Base-by-base conservation (phyloP, 73 alveolate genomes). In the Paramecium octaurelia region DNA sequence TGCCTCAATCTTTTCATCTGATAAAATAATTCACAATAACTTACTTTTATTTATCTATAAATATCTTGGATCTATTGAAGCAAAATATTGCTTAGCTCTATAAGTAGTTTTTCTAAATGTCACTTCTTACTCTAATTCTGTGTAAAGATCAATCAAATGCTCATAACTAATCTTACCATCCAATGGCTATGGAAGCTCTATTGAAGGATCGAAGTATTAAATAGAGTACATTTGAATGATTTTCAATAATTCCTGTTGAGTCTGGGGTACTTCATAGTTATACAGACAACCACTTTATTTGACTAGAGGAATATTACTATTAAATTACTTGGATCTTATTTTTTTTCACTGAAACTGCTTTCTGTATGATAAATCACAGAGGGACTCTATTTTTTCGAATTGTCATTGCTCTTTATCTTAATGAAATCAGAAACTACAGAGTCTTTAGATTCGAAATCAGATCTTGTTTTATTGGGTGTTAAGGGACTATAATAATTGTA, bases 381-480 rank as follows among this genome's bases (percentile, higher is more conserved):
- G 20, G 46, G 40, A 68, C 40, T 68, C 12, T 31, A 27, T 24
- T 68, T 68, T 68, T 68, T 27, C 2, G 40, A 34, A 3, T 27
- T 21, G n/a, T 34, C 46, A 64, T 27, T 23, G 31, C 87, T 40
- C 38, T 73, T 73, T 34, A 16, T 29, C 16, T 73, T 73, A 6
- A 73, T 20, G 34, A 73, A 38, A 36, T 73, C 87, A 20, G 87
- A 36, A 36, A 35, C 34, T 4, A 40, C 34, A 10, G 57, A 36
- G 40, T 73, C 87, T 73, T 73, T 73, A 40, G 87, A 73, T 21
- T 73, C 87, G 6, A 73, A 73, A 73, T 73, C 87, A 27, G 84
- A 64, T 64, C 84, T 64, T 64, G 84, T 64, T 73, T 73, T 31
- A 36, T 73, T 73, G 5, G 57, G 60, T 35, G 60, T 31, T 73